Conservation (phyloP, 1,284 basidiomycete genomes). For the Paramarasmius palmivorus region DNA sequence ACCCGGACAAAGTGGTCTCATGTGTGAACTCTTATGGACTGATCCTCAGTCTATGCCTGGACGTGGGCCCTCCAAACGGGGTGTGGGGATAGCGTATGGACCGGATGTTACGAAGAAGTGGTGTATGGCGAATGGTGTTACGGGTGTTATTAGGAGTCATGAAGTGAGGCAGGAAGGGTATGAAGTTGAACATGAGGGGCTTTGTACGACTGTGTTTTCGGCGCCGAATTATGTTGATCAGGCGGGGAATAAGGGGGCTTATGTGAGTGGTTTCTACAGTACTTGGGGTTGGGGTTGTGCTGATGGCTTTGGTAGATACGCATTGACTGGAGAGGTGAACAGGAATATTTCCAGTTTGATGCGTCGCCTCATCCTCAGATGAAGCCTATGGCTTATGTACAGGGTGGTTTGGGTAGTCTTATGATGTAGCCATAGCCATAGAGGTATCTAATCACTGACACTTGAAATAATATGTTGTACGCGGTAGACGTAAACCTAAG, state of each 20-base stretch:
- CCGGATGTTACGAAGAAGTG: conserved; percentile 89
- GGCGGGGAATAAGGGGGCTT: conserved; percentile 80
- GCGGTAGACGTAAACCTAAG: too few relatives aligned
- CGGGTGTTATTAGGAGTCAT: conserved; percentile 92
- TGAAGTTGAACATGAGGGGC: conserved; percentile 85
- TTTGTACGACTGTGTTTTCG: conserved; percentile 88
- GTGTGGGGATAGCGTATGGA: conserved; percentile 95
- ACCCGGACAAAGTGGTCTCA: conserved; percentile 93
- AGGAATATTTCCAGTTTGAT: conserved; percentile 82
- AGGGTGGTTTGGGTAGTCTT: conserved; percentile 61
- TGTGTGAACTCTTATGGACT: conserved; percentile 91
- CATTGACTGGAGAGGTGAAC: conserved; percentile 77
- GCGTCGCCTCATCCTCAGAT: conserved; percentile 87
- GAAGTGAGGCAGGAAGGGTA: conserved; percentile 96
- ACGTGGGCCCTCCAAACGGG: conserved; percentile 96
- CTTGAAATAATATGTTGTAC: too few relatives aligned
- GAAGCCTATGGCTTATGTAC: conserved; percentile 90
- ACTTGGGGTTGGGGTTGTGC: conserved; percentile 10
- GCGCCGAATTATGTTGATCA: conserved; percentile 88
- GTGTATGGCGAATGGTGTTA: conserved; percentile 87
- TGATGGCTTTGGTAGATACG: conserved; percentile 56
- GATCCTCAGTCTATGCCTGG: conserved; percentile 91
- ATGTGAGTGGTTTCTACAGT: conserved; percentile 46
- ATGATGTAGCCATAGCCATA: too few relatives aligned
- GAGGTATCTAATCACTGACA: too few relatives aligned